Evolutionary conservation across 2,329 filamentous ascomycete genomes (phyloP), one percentile per base, ranked within the genome.

Genomic region (Rhexocercosporidium sp.): DNA sequence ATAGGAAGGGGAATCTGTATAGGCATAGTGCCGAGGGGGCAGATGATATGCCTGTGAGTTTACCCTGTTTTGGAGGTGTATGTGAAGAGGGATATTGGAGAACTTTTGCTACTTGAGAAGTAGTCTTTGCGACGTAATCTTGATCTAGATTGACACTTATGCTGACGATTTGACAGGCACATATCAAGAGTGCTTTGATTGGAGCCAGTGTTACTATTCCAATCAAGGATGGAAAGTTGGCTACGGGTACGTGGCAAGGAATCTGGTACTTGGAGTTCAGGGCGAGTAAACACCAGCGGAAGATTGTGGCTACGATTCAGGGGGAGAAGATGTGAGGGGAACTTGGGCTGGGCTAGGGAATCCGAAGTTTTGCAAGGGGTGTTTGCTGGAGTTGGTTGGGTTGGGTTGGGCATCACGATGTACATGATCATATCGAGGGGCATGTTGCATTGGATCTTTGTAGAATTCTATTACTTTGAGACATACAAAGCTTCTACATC

Each of bases 191-290:
- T 66, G 92, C 93, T 0, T 82, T 99, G 59, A 85, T 98, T 34
- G 96, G 96, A 16, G 93, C 94, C 3, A 97, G 92, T 73, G 89
- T 98, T 2, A 95, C 90, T 6, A 91, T 99, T 66, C 96, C 96
- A 1, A 97, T 99, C 78, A 91, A 87, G 68, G 89, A 98, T 76
- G 96, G 96, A 46, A 89, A 87, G 73, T 79, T 98, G 77, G 85
- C 85, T 25, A 87, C 86, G 14, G 89, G 89, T 25, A 91, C 88
- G 3, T 95, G 92, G 92, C 92, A 96, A 75, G 88, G 96, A 0
- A 95, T 98, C 67, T 98, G 93, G 92, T 97, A 96, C 79, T 82
- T 97, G 71, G 96, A 98, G 80, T 98, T 98, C 78, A 86, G 95
- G 65, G 86, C 84, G 11, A 83, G 83, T 73, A 93, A 88, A 80